phyloP scores from a whole-genome alignment of 176 grass and related monocot genomes.

The maize (Zea mays) region DNA sequence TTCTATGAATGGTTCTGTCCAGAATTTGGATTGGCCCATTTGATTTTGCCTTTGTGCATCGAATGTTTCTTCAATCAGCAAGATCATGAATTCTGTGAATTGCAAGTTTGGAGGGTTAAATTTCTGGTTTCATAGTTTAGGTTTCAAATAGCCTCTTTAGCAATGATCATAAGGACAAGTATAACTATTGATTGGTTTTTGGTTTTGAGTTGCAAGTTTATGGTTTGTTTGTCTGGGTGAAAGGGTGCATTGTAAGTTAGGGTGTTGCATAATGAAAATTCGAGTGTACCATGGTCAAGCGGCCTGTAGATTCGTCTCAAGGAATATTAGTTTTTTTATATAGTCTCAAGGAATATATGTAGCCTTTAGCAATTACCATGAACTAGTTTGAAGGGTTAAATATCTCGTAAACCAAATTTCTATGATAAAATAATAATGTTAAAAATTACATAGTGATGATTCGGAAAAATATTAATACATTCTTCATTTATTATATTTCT shows the following conservation, averaged over 20 bases:
- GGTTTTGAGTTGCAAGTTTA: not conserved
- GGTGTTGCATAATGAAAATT: not conserved
- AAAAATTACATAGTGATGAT: too few species aligned
- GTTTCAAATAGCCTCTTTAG: not conserved
- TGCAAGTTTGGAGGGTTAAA: not conserved
- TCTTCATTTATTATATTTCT: too few species aligned
- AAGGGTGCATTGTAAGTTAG: too few species aligned
- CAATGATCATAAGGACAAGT: not conserved
- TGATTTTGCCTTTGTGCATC: not conserved
- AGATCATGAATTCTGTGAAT: not conserved
- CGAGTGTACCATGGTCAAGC: not conserved
- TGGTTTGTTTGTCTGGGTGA: not conserved
- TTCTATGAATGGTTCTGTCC: slow-evolving; percentile 3
- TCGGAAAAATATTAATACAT: too few species aligned
- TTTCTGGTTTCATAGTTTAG: not conserved
- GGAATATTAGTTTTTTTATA: not conserved
- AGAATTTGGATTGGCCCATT: not conserved
- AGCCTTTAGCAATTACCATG: not conserved
- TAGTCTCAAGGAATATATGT: not conserved
- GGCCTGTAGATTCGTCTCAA: not conserved
- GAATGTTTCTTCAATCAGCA: not conserved
- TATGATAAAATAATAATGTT: too few species aligned
- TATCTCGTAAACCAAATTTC: too few species aligned
- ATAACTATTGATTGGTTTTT: not conserved
- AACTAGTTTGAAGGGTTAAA: not conserved